A percentile compares a stretch with the other conserved stretches of the same genome.
phyloP scores from a whole-genome alignment of 495 filamentous ascomycete genomes.

The Xylaria palmicola region DNA sequence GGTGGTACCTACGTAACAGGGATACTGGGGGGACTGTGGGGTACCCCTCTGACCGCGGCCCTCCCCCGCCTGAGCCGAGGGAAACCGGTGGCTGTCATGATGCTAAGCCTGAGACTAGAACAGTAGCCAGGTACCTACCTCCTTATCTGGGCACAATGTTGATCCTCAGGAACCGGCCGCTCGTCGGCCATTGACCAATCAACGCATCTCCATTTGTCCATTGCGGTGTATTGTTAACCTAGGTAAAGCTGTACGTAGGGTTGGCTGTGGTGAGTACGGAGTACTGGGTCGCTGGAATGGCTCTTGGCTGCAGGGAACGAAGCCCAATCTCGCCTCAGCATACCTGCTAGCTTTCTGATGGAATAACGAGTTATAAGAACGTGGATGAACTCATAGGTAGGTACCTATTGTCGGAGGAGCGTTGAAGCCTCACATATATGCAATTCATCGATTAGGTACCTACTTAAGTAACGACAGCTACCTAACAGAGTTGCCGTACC shows the following conservation, averaged over 20 bases:
- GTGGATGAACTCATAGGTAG: too few species aligned
- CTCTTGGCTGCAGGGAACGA: too few species aligned
- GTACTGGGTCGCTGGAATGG: too few species aligned
- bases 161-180: not conserved
- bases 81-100: slow-evolving; percentile 19
- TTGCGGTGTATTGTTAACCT: not conserved
- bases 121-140: not conserved
- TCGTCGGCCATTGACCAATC: slow-evolving; percentile 13
- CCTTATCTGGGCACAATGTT: not conserved
- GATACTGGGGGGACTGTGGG: not conserved
- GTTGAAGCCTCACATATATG: too few species aligned
- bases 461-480: too few species aligned
- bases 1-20: slow-evolving; percentile 2
- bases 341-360: too few species aligned
- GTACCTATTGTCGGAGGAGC: too few species aligned
- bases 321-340: too few species aligned
- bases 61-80: slow-evolving; percentile 34
- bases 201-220: slow-evolving; percentile 15
- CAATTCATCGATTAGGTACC: too few species aligned
- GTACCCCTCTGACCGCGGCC: not conserved
- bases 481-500: too few species aligned
- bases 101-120: slow-evolving; percentile 3
- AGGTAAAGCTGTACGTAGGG: not conserved
- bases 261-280: too few species aligned
- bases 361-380: too few species aligned